Percentiles rank a stretch among this genome's conserved stretches.
phyloP scores from a whole-genome alignment of 2,329 filamentous ascomycete species.

The Cladosporium sp. region DNA sequence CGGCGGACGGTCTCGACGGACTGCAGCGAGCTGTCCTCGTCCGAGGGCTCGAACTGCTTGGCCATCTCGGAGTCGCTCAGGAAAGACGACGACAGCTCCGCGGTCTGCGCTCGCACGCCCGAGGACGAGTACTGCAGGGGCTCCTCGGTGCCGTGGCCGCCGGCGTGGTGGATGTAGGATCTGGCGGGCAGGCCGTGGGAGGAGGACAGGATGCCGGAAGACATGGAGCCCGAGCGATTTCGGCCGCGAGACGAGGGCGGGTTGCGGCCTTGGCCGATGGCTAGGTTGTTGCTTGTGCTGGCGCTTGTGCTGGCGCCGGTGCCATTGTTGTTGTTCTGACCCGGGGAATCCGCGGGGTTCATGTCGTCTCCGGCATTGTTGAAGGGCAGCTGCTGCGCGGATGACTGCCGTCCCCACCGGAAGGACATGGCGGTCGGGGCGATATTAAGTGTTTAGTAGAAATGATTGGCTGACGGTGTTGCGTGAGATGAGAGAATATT shows the following conservation, averaged over 20 bases:
- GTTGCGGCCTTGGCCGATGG: slow-evolving; percentile 8
- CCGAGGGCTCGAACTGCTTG: slow-evolving; percentile 7
- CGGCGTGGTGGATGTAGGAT: slow-evolving; percentile 32
- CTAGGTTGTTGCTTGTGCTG: background rate
- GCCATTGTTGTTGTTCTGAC: background rate
- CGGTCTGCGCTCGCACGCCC: slow-evolving; percentile 34
- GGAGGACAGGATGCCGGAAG: slow-evolving; percentile 20
- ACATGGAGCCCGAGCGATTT: slow-evolving; percentile 11
- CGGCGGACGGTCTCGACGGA: slow-evolving; percentile 12
- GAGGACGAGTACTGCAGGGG: slow-evolving; percentile 33
- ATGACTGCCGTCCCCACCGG: slow-evolving; percentile 13
- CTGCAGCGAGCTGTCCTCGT: slow-evolving; percentile 10
- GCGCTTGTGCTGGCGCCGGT: too few species aligned
- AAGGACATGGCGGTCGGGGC: slow-evolving; percentile 12
- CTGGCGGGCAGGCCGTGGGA: slow-evolving; percentile 29
- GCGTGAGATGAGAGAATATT: too few species aligned
- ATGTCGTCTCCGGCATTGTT: slow-evolving; percentile 17
- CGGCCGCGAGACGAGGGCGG: slow-evolving; percentile 11
- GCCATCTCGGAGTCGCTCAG: slow-evolving; percentile 28
- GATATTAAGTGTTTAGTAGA: too few species aligned
- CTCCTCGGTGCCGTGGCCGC: slow-evolving; percentile 29
- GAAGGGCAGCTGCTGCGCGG: slow-evolving; percentile 4
- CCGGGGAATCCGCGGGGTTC: slow-evolving; percentile 7
- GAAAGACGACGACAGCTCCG: slow-evolving; percentile 33
- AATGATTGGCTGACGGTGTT: too few species aligned